A percentile compares a stretch with the other conserved stretches of the same genome.
Conservation (phyloP, 345 rosid genomes). For the Kandelia obovata region DNA sequence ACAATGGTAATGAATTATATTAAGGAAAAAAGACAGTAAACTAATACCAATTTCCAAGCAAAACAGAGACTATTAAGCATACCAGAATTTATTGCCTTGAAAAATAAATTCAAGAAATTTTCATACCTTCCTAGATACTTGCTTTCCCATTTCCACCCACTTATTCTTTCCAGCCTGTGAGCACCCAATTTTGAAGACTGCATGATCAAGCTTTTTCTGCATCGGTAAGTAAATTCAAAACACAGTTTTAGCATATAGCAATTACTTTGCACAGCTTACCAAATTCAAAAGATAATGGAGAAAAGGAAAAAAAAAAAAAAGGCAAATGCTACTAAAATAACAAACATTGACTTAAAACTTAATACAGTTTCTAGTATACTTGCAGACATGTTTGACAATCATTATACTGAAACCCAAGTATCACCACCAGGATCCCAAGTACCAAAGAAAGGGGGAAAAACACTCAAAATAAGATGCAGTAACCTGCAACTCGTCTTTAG, state of each 20-base stretch:
- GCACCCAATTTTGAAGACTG: constrained; percentile 68
- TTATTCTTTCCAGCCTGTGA: constrained; percentile 76
- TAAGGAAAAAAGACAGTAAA: background rate
- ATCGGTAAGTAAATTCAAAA: constrained; percentile 10
- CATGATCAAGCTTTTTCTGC: constrained; percentile 68
- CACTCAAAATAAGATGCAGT: background rate
- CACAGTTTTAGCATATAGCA: constrained; percentile 3
- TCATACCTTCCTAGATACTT: constrained; percentile 76
- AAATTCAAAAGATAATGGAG: background rate
- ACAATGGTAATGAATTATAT: background rate
- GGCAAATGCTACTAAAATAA: background rate
- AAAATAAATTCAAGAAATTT: background rate
- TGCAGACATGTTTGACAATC: too few species aligned
- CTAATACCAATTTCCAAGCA: background rate
- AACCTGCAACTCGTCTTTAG: constrained; percentile 77
- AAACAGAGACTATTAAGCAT: background rate
- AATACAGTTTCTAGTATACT: too few species aligned
- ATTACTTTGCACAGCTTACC: background rate
- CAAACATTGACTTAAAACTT: too few species aligned
- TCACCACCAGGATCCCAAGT: too few species aligned
- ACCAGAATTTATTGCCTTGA: background rate
- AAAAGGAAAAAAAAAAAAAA: background rate
- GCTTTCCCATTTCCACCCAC: constrained; percentile 91
- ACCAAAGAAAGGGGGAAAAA: too few species aligned
- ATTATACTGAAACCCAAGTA: too few species aligned